Evolutionary conservation across 2,329 filamentous ascomycete species (phyloP).

Genomic region (Apiospora rasikravindrae): DNA sequence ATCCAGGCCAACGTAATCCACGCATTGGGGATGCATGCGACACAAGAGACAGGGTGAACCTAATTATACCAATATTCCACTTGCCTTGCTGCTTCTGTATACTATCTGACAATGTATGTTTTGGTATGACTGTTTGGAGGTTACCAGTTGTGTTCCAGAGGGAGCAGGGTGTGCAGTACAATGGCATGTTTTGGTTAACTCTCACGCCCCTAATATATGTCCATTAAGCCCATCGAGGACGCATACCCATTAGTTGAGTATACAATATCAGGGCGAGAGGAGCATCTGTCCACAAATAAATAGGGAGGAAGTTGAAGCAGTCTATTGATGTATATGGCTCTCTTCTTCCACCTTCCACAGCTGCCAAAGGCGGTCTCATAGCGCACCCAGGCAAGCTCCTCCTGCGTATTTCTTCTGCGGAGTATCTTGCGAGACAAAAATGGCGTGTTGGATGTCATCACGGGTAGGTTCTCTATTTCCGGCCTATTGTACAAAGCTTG

Average conservation of each 20-base stretch:
- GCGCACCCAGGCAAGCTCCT: background rate
- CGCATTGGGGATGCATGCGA: background rate
- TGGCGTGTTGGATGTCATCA: conserved; percentile 2
- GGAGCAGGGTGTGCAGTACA: background rate
- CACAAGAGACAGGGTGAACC: background rate
- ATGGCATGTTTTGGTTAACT: background rate
- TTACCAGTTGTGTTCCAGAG: background rate
- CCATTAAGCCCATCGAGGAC: background rate
- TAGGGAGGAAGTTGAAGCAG: background rate
- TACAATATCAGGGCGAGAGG: background rate
- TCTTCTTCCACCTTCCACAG: background rate
- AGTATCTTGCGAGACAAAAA: background rate
- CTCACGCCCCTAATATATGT: background rate
- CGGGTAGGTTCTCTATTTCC: conserved; percentile 16
- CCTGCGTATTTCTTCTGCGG: background rate
- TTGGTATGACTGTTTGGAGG: background rate
- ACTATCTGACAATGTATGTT: background rate
- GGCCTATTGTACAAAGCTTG: conserved; percentile 20
- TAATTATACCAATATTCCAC: conserved; percentile 11
- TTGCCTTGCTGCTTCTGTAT: background rate
- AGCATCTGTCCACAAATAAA: background rate
- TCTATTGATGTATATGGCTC: background rate
- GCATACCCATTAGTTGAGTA: background rate
- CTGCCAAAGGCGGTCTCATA: background rate
- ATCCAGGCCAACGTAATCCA: background rate